These are phyloP conservation scores for Heliocybe sulcata DNA, from an alignment of 1,284 basidiomycete species.

Conservation along the genomic window DNA sequence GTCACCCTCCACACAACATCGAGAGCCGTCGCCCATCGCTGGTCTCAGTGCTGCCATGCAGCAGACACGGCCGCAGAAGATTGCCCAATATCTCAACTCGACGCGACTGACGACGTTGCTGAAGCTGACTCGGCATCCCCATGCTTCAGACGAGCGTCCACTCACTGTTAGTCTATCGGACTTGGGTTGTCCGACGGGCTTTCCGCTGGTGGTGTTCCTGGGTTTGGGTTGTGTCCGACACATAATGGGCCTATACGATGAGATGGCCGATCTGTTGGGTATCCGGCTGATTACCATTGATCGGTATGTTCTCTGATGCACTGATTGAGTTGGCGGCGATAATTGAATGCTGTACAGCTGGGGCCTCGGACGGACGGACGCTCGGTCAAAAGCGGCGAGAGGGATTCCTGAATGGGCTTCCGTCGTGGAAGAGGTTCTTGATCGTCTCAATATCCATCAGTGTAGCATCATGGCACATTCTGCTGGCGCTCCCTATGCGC, in stretches of 20 bases:
- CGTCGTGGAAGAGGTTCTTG: conserved; percentile 86
- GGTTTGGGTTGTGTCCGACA: conserved; percentile 93
- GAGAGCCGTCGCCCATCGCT: conserved; percentile 32
- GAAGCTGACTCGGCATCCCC: conserved; percentile 70
- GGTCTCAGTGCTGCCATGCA: conserved; percentile 7
- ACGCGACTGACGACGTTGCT: conserved; percentile 79
- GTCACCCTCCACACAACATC: conserved; percentile 22
- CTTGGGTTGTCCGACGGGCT: conserved; percentile 75
- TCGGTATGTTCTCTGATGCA: conserved; percentile 41
- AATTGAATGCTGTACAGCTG: conserved; percentile 44
- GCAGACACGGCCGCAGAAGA: conserved; percentile 53
- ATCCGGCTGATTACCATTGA: conserved; percentile 93
- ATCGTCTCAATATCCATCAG: conserved; percentile 69
- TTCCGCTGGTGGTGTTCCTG: conserved; percentile 86
- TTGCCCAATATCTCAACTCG: conserved; percentile 81
- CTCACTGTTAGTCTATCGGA: conserved; percentile 91
- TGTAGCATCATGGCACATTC: conserved; percentile 94
- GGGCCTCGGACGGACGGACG: conserved; percentile 87
- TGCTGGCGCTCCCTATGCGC: conserved; percentile 93
- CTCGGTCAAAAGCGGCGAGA: conserved; percentile 59
- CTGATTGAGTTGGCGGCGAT: background rate
- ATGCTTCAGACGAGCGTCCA: conserved; percentile 63
- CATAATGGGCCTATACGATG: conserved; percentile 92
- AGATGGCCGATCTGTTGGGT: conserved; percentile 85
- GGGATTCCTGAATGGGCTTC: conserved; percentile 89